Conservation (phyloP, 2,329 filamentous ascomycete genomes). For the Curvularia lunata region DNA sequence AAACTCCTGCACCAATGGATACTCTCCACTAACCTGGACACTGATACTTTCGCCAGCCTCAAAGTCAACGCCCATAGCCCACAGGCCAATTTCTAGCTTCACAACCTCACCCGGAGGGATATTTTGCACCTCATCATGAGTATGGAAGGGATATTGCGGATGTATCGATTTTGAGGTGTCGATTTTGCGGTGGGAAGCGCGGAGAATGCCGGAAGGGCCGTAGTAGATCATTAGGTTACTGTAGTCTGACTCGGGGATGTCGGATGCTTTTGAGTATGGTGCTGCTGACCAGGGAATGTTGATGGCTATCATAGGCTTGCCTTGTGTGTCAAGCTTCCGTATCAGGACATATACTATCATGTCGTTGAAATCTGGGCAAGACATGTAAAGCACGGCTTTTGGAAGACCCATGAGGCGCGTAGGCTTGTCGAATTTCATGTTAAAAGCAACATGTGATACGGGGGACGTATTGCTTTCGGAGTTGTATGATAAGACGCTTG, state of each 20-base stretch:
- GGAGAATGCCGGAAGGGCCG: conserved; percentile 22
- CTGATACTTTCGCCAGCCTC: conserved; percentile 37
- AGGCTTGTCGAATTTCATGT: conserved; percentile 49
- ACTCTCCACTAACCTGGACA: conserved; percentile 13
- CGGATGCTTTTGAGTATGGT: conserved; percentile 8
- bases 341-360: conserved; percentile 40
- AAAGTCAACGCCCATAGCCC: conserved; percentile 52
- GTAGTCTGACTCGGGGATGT: conserved; percentile 18
- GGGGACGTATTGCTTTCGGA: conserved; percentile 10
- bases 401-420: conserved; percentile 55
- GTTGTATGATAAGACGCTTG: conserved; percentile 7
- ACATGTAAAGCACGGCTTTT: conserved; percentile 57
- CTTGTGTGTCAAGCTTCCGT: conserved; percentile 35
- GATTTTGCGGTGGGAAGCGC: conserved; percentile 20
- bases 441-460: conserved; percentile 37
- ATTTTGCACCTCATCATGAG: conserved; percentile 52
- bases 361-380: conserved; percentile 52
- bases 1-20: conserved; percentile 19
- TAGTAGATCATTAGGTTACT: conserved; percentile 13
- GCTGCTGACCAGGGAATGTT: conserved; percentile 49
- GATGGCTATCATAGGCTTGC: conserved; percentile 51
- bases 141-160: conserved; percentile 38
- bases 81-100: conserved; percentile 31
- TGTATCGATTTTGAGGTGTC: conserved; percentile 23
- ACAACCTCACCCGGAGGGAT: conserved; percentile 40